Evolutionary conservation across 2,329 filamentous ascomycete species (phyloP).

Genomic region (Colletotrichum nymphaeae): DNA sequence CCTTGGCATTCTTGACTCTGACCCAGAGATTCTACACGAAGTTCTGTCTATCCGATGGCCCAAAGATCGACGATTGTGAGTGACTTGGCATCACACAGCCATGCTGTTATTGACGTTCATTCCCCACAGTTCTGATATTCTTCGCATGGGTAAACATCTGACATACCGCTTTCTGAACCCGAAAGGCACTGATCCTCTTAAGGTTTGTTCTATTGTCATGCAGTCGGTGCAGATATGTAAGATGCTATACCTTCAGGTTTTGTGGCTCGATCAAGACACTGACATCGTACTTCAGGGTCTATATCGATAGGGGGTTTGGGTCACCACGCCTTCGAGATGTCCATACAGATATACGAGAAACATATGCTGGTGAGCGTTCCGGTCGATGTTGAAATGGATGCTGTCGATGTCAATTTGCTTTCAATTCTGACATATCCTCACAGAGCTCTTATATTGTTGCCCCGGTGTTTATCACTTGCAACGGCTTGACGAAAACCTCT

Average conservation of each 20-base stretch:
- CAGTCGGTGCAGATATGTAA: slow-evolving; percentile 41
- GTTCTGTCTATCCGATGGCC: slow-evolving; percentile 30
- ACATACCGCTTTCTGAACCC: neutral
- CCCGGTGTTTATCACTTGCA: slow-evolving; percentile 46
- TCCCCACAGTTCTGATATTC: slow-evolving; percentile 29
- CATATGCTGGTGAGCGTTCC: slow-evolving; percentile 38
- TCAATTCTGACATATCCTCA: no score
- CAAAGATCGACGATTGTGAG: slow-evolving; percentile 35
- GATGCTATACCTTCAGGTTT: neutral
- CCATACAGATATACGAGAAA: slow-evolving; percentile 35
- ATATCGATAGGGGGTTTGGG: slow-evolving; percentile 41
- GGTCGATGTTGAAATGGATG: neutral
- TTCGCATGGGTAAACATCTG: slow-evolving; percentile 39
- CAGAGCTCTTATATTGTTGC: slow-evolving; percentile 43
- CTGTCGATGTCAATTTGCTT: no score
- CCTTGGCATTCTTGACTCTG: slow-evolving; percentile 41
- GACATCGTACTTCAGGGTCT: slow-evolving; percentile 35
- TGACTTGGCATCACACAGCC: slow-evolving; percentile 3
- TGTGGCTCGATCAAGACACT: neutral
- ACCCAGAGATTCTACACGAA: slow-evolving; percentile 43
- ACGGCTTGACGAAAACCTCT: slow-evolving; percentile 48
- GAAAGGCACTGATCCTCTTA: neutral
- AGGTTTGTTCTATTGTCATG: slow-evolving; percentile 31
- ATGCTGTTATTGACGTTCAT: neutral
- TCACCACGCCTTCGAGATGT: slow-evolving; percentile 43